phyloP scores from a whole-genome alignment of 2,329 filamentous ascomycete genomes.

The Claviceps sp. region DNA sequence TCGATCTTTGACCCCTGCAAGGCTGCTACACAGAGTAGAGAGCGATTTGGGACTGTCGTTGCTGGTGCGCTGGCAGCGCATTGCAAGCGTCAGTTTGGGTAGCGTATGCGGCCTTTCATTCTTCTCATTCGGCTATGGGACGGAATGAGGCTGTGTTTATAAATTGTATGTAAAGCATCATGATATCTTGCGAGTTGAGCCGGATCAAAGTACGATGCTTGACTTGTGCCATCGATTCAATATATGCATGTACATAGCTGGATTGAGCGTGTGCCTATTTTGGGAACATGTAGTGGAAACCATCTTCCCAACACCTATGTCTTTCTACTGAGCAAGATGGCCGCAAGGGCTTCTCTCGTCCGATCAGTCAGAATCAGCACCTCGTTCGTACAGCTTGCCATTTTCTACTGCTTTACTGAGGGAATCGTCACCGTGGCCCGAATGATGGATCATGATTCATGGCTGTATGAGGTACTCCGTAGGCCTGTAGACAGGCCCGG shows the following conservation, averaged over 20 bases:
- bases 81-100: neutral
- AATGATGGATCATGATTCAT: too few relatives aligned
- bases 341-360: too few relatives aligned
- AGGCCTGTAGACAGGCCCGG: too few relatives aligned
- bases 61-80: slow-evolving; percentile 7
- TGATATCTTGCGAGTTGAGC: neutral
- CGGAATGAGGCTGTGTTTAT: neutral
- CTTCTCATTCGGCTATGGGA: neutral
- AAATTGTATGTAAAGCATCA: neutral
- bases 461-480: too few relatives aligned
- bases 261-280: neutral
- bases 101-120: neutral
- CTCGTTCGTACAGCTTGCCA: too few relatives aligned
- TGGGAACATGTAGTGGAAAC: neutral
- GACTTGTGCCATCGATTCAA: neutral
- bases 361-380: too few relatives aligned
- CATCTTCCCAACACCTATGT: neutral
- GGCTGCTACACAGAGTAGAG: slow-evolving; percentile 6
- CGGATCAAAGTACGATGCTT: neutral
- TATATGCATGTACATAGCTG: neutral
- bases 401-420: too few relatives aligned
- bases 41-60: slow-evolving; percentile 11
- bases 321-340: too few relatives aligned
- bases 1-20: slow-evolving; percentile 9
- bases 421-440: too few relatives aligned